Conservation (phyloP, 352 stramenopile species). For the Phytophthora meadii region DNA sequence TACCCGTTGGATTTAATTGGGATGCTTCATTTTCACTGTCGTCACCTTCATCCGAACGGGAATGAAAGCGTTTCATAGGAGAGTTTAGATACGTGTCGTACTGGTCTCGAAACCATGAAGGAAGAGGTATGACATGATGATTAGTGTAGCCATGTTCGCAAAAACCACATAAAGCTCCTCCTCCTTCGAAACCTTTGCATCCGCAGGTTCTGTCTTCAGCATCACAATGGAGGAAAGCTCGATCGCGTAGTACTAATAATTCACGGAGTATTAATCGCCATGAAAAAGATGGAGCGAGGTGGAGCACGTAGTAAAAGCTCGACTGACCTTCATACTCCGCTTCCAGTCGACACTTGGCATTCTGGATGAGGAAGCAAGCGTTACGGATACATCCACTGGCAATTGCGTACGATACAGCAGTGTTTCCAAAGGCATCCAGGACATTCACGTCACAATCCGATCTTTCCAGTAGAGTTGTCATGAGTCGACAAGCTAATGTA, state of each 20-base stretch:
- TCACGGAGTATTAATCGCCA: conserved; percentile 49
- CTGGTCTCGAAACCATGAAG: conserved; percentile 75
- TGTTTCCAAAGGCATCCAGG: conserved; percentile 57
- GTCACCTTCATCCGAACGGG: conserved; percentile 18
- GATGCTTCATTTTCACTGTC: conserved; percentile 23
- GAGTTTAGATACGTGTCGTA: conserved; percentile 63
- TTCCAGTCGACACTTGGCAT: conserved; percentile 41
- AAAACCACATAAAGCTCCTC: conserved; percentile 43
- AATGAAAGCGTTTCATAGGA: conserved; percentile 3
- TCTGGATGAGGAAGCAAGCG: conserved; percentile 48
- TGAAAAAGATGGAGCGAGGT: conserved; percentile 59
- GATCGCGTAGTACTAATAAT: conserved; percentile 33
- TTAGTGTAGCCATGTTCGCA: conserved; percentile 43
- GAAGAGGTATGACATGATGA: conserved; percentile 54
- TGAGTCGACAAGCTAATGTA: conserved; percentile 19
- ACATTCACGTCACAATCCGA: conserved; percentile 54
- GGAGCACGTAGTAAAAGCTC: conserved; percentile 65
- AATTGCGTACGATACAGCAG: conserved; percentile 57
- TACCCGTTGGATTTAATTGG: conserved; percentile 6
- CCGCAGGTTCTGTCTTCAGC: conserved; percentile 41
- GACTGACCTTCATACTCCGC: conserved; percentile 72
- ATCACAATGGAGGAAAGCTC: conserved; percentile 62
- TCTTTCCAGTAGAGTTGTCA: conserved; percentile 36
- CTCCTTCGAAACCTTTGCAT: conserved; percentile 70
- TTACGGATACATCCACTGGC: conserved; percentile 40